Base-by-base conservation (phyloP, 441 rosid genomes). In the Manihot esculenta region DNA sequence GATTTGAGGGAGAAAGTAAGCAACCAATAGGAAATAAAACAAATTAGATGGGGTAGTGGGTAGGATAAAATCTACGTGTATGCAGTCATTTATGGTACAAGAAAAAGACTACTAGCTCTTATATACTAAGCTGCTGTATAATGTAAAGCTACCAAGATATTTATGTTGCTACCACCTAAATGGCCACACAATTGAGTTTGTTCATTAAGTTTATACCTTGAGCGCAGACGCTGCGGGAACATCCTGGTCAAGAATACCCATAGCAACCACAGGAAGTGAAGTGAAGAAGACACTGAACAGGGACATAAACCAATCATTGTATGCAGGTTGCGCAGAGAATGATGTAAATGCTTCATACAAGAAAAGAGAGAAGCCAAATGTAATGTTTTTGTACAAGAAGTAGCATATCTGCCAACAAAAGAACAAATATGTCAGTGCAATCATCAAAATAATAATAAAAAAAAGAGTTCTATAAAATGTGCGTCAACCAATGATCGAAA, bases 341-440 rank as follows among this genome's bases (percentile, higher is more conserved):
- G 99, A 86, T 72, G 97, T 77, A 59, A 87, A 89, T 23, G 84
- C 87, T 85, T 93, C 93, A 12, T 77, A 95, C 75, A 86, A 85
- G 92, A 93, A 92, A 20, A 95, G 73, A 0, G 96, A 83, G 83
- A 95, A 84, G 41, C 99, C 98, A 58, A 89, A 89, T 5, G 87
- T 82, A 54, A 95, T 88, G 77, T 91, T 95, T 91, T 95, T 93
- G 92, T 92, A 92, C 74, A 95, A 89, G 88, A 95, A 95, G 82
- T 95, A 95, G 86, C 97, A 92, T 77, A 95, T 86, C 99, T 94
- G 88, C 75, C 55, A 53, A 66, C 24, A 74, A 62, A 68, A 68
- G 44, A 64, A 65, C 23, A 67, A 56, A 69, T 0, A 11, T 30
- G 59, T 69, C 14, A 75, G 54, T 54, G 18, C 56, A 33, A 48